phyloP scores from a whole-genome alignment of 371 early-diverging fungal species.

The Mortierella sp. region DNA sequence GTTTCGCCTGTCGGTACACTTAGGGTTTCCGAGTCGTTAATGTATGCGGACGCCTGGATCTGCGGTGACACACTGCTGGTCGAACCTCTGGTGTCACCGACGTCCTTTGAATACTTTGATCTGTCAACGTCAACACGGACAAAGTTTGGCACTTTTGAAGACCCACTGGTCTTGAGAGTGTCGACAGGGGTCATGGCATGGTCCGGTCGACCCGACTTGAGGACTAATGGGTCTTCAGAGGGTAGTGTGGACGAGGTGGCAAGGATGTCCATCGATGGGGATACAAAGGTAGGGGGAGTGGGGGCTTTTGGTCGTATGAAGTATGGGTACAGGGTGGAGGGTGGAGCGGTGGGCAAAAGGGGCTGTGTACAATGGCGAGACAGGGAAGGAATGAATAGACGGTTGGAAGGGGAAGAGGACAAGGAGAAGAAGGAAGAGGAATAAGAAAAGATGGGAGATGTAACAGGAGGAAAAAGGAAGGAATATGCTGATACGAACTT shows the following conservation, averaged over 20 bases:
- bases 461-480: not conserved
- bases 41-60: conserved; percentile 10
- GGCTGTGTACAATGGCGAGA: conserved; percentile 11
- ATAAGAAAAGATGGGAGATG: not conserved
- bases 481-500: not conserved
- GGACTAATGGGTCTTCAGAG: not conserved
- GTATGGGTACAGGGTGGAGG: not conserved
- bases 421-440: not conserved
- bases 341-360: not conserved
- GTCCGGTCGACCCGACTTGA: not conserved
- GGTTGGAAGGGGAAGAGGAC: not conserved
- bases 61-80: not conserved
- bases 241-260: not conserved
- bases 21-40: not conserved
- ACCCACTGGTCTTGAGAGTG: not conserved
- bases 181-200: not conserved
- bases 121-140: not conserved
- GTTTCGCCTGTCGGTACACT: not conserved
- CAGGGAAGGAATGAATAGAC: not conserved
- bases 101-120: not conserved
- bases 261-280: not conserved
- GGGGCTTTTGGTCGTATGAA: not conserved
- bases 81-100: not conserved
- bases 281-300: not conserved
- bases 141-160: not conserved